Conservation (phyloP, 2,329 filamentous ascomycete species). For the Talaromyces funiculosus region DNA sequence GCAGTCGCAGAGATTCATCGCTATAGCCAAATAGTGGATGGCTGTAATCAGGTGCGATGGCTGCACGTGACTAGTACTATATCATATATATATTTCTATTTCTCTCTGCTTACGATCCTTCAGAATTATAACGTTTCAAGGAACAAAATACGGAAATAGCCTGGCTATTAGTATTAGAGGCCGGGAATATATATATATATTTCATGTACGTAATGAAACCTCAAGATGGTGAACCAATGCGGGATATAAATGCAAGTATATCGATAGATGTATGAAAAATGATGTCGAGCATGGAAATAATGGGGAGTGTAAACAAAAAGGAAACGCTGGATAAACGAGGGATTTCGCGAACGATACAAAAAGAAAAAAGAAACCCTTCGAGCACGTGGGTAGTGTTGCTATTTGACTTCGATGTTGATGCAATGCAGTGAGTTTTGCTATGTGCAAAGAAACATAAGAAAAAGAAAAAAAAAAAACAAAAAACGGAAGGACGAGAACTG, state of each 20-base stretch:
- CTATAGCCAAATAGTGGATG: too few relatives aligned
- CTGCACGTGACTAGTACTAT: background rate
- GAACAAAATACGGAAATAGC: background rate
- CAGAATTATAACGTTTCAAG: too few relatives aligned
- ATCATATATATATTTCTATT: too few relatives aligned
- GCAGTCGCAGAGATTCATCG: too few relatives aligned
- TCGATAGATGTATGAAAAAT: background rate
- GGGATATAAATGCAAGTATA: constrained; percentile 10
- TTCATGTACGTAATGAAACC: background rate
- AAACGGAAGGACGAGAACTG: too few relatives aligned
- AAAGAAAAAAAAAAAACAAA: background rate
- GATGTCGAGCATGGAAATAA: background rate
- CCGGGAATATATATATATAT: background rate
- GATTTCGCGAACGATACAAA: too few relatives aligned
- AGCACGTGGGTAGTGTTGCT: background rate
- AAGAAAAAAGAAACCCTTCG: background rate
- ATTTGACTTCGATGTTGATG: background rate
- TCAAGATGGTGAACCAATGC: constrained; percentile 2
- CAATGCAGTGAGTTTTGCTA: background rate
- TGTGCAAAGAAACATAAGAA: background rate
- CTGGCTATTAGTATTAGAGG: background rate
- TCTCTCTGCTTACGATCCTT: too few relatives aligned
- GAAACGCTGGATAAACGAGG: constrained; percentile 6
- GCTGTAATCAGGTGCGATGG: background rate
- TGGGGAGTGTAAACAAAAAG: too few relatives aligned